Evolutionary conservation across 768 basidiomycete genomes (phyloP), one percentile per base, ranked within the genome.

Genomic region (Tricholoma sp.): DNA sequence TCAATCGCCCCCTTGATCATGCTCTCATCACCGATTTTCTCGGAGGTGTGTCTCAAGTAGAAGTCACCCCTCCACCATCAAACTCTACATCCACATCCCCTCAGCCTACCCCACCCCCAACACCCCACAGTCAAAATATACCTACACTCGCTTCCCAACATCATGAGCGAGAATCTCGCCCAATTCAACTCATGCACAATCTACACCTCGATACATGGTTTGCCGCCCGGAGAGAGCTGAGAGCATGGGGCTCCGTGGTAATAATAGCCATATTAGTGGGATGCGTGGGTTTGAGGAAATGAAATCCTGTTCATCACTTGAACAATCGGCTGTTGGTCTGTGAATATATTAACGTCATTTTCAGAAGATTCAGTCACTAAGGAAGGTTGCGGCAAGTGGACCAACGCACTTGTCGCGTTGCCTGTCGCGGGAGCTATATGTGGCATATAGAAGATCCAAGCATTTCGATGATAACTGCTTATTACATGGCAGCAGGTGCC

Each of bases 41-140:
- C 63, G 92, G 92, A 2, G 94, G 91, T 1, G 91, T 97, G 16
- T 79, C 89, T 14, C 87, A 89, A 57, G 91, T 88, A 0, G 92
- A 98, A 63, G 74, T 94, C n/a, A 58, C 55, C 22, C 43, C 59
- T 11, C 57, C 59, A 14, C 37, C 27, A 24, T 24, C 34, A 16
- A 24, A 22, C 32, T 39, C 35, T 24, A 18, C 49, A 31, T 24
- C 31, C 5, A 19, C 34, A 8, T 32, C 10, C 29, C 29, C 29
- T 1, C 39, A 35, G 37, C 12, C 41, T 21, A 29, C 52, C 18
- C 49, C 57, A 34, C 27, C 21, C 14, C 46, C 29, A 12, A 12
- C 16, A n/a, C 22, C 41, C 27, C 39, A 45, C 45, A 31, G 32
- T 22, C 22, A 31, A n/a, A 22, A 21, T 6, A 45, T 35, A 24